phyloP scores from a whole-genome alignment of 176 grass and related monocot species.

The Poa annua region DNA sequence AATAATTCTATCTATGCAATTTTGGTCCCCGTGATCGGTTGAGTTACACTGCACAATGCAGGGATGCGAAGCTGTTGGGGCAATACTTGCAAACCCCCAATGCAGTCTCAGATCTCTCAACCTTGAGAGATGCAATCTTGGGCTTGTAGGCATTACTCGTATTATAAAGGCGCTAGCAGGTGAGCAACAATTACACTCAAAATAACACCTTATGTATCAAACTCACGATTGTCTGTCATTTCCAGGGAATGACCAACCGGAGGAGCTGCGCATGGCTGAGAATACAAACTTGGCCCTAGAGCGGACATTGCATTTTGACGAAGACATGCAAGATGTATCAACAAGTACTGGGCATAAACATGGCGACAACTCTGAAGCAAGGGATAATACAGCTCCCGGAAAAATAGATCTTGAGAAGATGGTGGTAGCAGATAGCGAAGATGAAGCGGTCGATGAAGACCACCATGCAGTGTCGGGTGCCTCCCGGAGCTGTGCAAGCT shows the following conservation, averaged over 20 bases:
- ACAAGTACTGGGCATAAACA: conserved; percentile 32
- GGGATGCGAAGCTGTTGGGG: conserved; percentile 62
- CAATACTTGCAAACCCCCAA: conserved; percentile 56
- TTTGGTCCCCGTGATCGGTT: conserved; percentile 24
- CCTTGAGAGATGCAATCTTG: conserved; percentile 71
- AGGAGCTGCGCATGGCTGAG: conserved; percentile 74
- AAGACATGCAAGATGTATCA: conserved; percentile 41
- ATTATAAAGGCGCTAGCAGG: conserved; percentile 71
- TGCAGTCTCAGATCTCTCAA: conserved; percentile 71
- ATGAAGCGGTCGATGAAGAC: conserved; percentile 60
- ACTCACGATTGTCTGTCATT: conserved; percentile 7
- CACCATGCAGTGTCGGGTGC: conserved; percentile 33
- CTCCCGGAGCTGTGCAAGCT: conserved; percentile 63
- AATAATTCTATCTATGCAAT: neutral
- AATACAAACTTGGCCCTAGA: conserved; percentile 46
- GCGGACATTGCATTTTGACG: conserved; percentile 40
- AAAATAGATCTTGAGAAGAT: conserved; percentile 48
- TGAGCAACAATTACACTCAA: conserved; percentile 39
- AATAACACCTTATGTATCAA: conserved; percentile 5
- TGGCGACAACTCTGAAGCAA: neutral
- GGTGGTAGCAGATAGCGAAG: conserved; percentile 87
- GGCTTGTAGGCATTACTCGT: conserved; percentile 57
- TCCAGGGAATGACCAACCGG: conserved; percentile 76
- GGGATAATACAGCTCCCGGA: conserved; percentile 9
- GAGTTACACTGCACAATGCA: conserved; percentile 34